Evolutionary conservation across 2,329 filamentous ascomycete genomes (phyloP).

Genomic region (Colletotrichum destructivum): DNA sequence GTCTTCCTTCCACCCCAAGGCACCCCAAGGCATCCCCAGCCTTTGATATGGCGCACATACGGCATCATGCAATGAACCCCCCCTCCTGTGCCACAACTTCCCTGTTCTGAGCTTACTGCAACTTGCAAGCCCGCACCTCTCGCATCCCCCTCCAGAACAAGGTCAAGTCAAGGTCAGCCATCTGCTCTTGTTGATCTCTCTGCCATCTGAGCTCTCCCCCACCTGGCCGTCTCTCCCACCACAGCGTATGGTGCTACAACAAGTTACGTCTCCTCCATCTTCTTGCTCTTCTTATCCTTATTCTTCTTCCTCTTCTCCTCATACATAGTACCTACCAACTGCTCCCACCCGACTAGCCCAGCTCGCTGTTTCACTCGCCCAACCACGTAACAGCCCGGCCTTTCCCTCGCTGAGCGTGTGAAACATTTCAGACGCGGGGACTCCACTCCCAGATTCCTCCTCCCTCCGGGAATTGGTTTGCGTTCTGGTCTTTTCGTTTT

Average conservation of each 20-base stretch:
- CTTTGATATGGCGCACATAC: constrained; percentile 27
- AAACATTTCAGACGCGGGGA: constrained; percentile 31
- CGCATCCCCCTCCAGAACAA: constrained; percentile 25
- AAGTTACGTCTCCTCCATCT: constrained; percentile 8
- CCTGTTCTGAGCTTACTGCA: constrained; percentile 31
- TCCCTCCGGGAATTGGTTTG: constrained; percentile 26
- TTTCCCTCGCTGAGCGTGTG: constrained; percentile 30
- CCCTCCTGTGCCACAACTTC: constrained; percentile 38
- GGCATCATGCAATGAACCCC: constrained; percentile 39
- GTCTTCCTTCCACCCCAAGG: not conserved
- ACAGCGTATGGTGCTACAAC: not conserved
- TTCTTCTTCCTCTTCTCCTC: constrained; percentile 5
- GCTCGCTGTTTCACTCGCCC: constrained; percentile 31
- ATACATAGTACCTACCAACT: not conserved
- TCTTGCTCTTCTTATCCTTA: not conserved
- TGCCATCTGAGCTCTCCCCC: constrained; percentile 36
- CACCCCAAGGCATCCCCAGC: constrained; percentile 14
- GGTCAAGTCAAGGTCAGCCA: not conserved
- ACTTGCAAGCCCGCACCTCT: constrained; percentile 17
- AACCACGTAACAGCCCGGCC: constrained; percentile 31
- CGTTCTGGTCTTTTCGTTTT: constrained; percentile 3
- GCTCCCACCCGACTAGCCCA: not conserved
- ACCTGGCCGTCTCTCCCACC: not conserved
- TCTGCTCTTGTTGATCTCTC: constrained; percentile 22
- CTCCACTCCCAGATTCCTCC: constrained; percentile 36